Base-by-base conservation (phyloP, 768 basidiomycete genomes). In the Goffeauzyma gilvescens region DNA sequence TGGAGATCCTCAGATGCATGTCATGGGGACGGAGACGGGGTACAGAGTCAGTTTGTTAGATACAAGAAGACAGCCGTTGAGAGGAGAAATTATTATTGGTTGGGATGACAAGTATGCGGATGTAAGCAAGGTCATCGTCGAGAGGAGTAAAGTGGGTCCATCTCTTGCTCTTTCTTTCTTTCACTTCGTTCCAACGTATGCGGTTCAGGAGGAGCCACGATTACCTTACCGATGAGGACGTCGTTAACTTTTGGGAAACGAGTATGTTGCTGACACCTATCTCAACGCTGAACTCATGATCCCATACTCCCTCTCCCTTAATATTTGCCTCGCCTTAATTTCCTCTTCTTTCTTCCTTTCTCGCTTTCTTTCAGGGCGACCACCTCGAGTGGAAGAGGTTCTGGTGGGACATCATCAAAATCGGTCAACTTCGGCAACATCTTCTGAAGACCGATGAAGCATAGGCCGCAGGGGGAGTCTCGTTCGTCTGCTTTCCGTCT, bases 351-450 rank as follows among this genome's bases (percentile, higher is more conserved):
- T n/a, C n/a, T n/a, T n/a, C n/a, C n/a, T n/a, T n/a, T n/a, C n/a
- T n/a, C n/a, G n/a, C n/a, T 26, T 15, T 13, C n/a, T 12, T 7
- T 1, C 38, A 49, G 47, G 47, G 47, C 9, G 47, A 49, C 33
- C 47, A 42, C n/a, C 25, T 49, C 32, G 36, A 42, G 25, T 49
- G 47, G 47, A 38, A 43, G 20, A 36, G 47, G 17, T 49, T 49
- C 42, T 49, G 42, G 30, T 49, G 47, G 47, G 15, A 32, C 6
- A 20, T 49, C 9, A 38, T 36, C 4, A 44, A 44, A 21, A 35
- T 35, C 15, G 42, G 37, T 12, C 35, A 38, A 6, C 27, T 49
- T 8, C 42, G 28, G 6, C 18, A 38, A 10, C 22, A 10, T 10
- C 8, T 38, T 24, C 10, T 38, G 18, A 38, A 35, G 20, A 18